Conservation (phyloP, 1,284 basidiomycete species). For the Microbotryum violaceum region DNA sequence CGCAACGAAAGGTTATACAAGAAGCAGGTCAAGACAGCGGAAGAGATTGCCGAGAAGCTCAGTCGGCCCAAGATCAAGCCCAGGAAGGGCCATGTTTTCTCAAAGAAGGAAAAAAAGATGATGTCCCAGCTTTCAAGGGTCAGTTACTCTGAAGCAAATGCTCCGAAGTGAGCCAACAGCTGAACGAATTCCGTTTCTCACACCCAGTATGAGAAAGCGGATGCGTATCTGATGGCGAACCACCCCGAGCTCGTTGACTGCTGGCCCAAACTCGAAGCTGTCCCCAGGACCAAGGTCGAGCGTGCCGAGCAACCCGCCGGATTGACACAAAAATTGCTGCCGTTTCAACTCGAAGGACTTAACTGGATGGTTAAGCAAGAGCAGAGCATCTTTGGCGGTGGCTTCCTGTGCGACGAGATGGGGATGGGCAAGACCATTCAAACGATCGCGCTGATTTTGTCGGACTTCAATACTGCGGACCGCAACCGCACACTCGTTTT, state of each 20-base stretch:
- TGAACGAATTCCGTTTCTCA: neutral
- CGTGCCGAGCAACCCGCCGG: conserved; percentile 70
- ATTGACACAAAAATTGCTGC: conserved; percentile 57
- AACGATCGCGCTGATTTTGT: conserved; percentile 81
- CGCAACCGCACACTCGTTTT: conserved; percentile 81
- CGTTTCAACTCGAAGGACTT: conserved; percentile 81
- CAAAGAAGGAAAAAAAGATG: conserved; percentile 15
- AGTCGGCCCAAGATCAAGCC: neutral
- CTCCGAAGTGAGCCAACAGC: neutral
- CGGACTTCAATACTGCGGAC: conserved; percentile 47
- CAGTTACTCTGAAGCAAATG: neutral
- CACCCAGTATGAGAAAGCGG: conserved; percentile 15
- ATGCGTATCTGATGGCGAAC: conserved; percentile 35
- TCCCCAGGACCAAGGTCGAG: conserved; percentile 58
- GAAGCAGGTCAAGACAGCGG: no score
- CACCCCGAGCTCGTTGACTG: conserved; percentile 66
- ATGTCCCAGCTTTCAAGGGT: conserved; percentile 18
- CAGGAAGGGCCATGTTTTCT: conserved; percentile 6
- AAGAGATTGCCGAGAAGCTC: no score
- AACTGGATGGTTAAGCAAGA: conserved; percentile 97
- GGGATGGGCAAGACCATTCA: conserved; percentile 99
- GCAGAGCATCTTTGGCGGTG: conserved; percentile 72
- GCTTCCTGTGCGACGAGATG: conserved; percentile 77
- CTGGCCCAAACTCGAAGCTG: conserved; percentile 76
- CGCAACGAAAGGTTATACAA: no score